Evolutionary conservation across 2,329 filamentous ascomycete species (phyloP).

Genomic region (Neoascochyta sp.): DNA sequence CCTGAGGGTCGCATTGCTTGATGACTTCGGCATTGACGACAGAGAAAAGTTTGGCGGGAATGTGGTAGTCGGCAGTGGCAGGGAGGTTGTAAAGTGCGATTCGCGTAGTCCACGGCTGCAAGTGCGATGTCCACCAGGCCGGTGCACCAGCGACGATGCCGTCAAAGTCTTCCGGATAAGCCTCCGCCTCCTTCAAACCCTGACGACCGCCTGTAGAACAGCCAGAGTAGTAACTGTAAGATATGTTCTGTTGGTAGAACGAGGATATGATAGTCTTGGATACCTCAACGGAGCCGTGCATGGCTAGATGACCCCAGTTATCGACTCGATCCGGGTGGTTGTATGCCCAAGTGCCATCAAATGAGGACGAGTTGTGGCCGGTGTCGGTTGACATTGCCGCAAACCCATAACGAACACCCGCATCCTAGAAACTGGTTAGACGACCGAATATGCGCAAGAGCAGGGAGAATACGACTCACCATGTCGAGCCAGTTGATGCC

Average conservation of each 20-base stretch:
- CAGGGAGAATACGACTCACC: constrained; percentile 23
- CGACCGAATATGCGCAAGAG: background rate
- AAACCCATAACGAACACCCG: constrained; percentile 40
- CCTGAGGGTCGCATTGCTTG: constrained; percentile 51
- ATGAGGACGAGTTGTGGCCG: constrained; percentile 41
- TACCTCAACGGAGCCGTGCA: constrained; percentile 49
- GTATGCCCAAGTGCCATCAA: constrained; percentile 39
- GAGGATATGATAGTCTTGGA: constrained; percentile 48
- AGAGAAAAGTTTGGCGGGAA: constrained; percentile 44
- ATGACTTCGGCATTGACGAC: constrained; percentile 45
- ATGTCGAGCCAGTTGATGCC: constrained; percentile 51
- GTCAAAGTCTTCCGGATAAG: constrained; percentile 56
- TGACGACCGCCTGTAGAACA: constrained; percentile 60
- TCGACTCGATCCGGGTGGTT: constrained; percentile 35
- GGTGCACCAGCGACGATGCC: constrained; percentile 54
- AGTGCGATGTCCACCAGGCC: constrained; percentile 50
- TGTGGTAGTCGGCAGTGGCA: constrained; percentile 43
- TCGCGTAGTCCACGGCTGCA: constrained; percentile 46
- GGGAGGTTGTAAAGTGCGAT: constrained; percentile 50
- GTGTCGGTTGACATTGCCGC: constrained; percentile 46
- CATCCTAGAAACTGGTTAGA: constrained; percentile 10
- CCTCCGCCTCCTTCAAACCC: constrained; percentile 53
- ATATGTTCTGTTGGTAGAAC: constrained; percentile 47
- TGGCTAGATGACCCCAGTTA: constrained; percentile 40
- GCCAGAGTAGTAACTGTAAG: constrained; percentile 54